Evolutionary conservation across 139 green algal genomes (phyloP), one percentile per base, ranked within the genome.

Genomic region (Haematococcus sp.): DNA sequence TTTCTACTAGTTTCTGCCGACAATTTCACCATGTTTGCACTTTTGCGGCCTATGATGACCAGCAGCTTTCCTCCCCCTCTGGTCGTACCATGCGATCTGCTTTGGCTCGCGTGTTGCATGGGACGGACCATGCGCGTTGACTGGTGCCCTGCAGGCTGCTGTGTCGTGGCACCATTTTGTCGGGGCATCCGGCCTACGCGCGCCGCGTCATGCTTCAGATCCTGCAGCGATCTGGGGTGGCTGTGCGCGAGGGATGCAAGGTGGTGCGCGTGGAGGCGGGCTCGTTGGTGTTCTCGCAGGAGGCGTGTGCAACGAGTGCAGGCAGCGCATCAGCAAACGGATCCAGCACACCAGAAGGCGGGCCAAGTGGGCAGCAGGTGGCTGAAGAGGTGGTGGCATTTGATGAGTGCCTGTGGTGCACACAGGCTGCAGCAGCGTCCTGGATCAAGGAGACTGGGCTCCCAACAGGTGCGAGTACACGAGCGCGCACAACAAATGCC

Each of bases 381-480:
- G 52, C 60, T n/a, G 30, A 33, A 33, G 55, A 16, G 7, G 82
- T 65, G n/a, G 55, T 23, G 1, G 60, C 13, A 9, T 97, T 94
- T 82, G 91, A 97, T 70, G 91, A 94, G 66, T 95, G 88, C 70
- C 73, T 98, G 22, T 98, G 95, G 94, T 98, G 93, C 87, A 99
- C 95, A 4, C 84, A 95, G 64, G 94, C 95, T 0, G 77, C 69
- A 11, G 79, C 88, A 0, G 76, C 90, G 4, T 3, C 59, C 19
- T 98, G 94, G 94, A 76, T 97, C 33, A 64, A 58, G 0, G 60
- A 74, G 2, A 91, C 83, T 0, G 89, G 86, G 0, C 80, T 97
- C 16, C 83, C 83, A 0, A 83, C 75, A 73, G 83, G 87, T 90
- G n/a, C 22, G 34, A 31, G 52, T n/a, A n/a, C n/a, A n/a, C n/a